Percentiles rank a stretch among this genome's conserved stretches.
Conservation (phyloP, 1,284 basidiomycete species). For the Agaricales sp. region DNA sequence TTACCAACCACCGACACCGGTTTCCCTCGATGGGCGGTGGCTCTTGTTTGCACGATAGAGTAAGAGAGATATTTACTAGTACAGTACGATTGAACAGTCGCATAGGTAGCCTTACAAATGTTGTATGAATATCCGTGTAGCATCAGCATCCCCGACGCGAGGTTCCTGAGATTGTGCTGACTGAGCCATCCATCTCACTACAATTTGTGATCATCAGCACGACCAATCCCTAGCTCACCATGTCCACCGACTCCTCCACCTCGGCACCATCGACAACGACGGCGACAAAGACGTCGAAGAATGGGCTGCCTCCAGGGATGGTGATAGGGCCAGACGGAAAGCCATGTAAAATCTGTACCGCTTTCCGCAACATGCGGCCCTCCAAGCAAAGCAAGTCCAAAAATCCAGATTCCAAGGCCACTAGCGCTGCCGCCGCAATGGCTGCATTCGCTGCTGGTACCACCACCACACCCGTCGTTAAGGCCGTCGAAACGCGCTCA, state of each 20-base stretch:
- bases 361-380: slow-evolving; percentile 68
- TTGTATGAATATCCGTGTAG: neutral
- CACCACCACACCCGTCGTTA: slow-evolving; percentile 13
- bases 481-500: slow-evolving; percentile 11
- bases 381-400: slow-evolving; percentile 14
- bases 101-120: neutral
- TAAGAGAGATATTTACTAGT: neutral
- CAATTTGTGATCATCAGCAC: neutral
- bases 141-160: neutral
- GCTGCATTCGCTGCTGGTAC: slow-evolving; percentile 28
- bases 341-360: slow-evolving; percentile 86
- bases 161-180: neutral
- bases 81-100: neutral
- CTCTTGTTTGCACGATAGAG: neutral
- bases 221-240: no score
- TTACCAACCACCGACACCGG: no score
- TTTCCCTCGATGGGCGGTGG: neutral
- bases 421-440: slow-evolving; percentile 24
- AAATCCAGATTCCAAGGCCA: slow-evolving; percentile 1
- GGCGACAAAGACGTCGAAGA: neutral
- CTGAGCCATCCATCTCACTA: neutral
- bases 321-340: slow-evolving; percentile 87
- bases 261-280: neutral
- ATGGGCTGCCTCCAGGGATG: slow-evolving; percentile 57
- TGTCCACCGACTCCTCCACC: neutral